Conservation (phyloP, 2,329 filamentous ascomycete genomes). For the Bipolaris bicolor region DNA sequence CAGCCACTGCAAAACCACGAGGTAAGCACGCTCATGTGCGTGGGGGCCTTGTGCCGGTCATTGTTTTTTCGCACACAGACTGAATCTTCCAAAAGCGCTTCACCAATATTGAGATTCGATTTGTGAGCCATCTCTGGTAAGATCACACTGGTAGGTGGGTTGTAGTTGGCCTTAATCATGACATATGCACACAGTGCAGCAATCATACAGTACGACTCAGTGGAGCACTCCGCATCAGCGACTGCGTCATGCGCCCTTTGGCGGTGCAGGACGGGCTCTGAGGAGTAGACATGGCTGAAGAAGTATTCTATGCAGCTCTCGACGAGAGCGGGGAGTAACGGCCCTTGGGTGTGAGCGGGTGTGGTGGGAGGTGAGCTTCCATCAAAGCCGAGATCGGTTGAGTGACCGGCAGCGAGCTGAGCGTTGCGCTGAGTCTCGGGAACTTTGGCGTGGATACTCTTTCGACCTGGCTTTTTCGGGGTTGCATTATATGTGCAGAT, state of each 20-base stretch:
- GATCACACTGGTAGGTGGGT: slow-evolving; percentile 52
- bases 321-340: slow-evolving; percentile 59
- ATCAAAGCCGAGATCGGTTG: slow-evolving; percentile 49
- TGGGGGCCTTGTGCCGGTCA: slow-evolving; percentile 64
- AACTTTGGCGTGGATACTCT: slow-evolving; percentile 66
- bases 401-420: slow-evolving; percentile 52
- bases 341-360: slow-evolving; percentile 55
- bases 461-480: slow-evolving; percentile 68
- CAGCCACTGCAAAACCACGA: slow-evolving; percentile 67
- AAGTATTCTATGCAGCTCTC: slow-evolving; percentile 65
- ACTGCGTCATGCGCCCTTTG: slow-evolving; percentile 60
- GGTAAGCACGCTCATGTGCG: slow-evolving; percentile 63
- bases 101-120: slow-evolving; percentile 56
- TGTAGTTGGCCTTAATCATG: slow-evolving; percentile 57
- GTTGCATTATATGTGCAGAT: slow-evolving; percentile 69
- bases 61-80: slow-evolving; percentile 62
- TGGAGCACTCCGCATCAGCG: slow-evolving; percentile 57
- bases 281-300: slow-evolving; percentile 68
- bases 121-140: slow-evolving; percentile 52
- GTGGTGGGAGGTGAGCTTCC: slow-evolving; percentile 51
- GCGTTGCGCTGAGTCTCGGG: slow-evolving; percentile 59
- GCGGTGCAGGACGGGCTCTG: slow-evolving; percentile 65
- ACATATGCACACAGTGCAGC: slow-evolving; percentile 59
- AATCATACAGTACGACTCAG: slow-evolving; percentile 65
- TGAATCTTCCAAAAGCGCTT: slow-evolving; percentile 64